Evolutionary conservation across 2,329 filamentous ascomycete genomes (phyloP).

Genomic region (Verticillium alfalfae): DNA sequence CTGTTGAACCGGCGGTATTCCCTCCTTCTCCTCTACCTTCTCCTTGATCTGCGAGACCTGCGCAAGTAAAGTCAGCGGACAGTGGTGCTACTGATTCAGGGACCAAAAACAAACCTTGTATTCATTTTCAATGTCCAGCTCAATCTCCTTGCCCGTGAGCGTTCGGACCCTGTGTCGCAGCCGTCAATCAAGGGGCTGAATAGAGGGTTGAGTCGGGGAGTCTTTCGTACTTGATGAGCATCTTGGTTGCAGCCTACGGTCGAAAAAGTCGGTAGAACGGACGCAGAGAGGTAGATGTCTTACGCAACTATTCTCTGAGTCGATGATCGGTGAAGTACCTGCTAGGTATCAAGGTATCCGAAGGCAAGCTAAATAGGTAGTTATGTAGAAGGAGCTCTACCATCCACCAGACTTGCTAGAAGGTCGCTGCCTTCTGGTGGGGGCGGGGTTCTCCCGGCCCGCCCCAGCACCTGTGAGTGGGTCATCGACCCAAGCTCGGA

Average conservation of each 20-base stretch:
- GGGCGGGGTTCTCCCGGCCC: not conserved
- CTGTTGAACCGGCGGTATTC: conserved; percentile 95
- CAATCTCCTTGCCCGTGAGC: conserved; percentile 97
- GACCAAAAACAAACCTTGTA: conserved; percentile 64
- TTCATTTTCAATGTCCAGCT: conserved; percentile 90
- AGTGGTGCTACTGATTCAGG: not conserved
- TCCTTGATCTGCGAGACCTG: conserved; percentile 97
- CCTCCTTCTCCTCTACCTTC: conserved; percentile 98
- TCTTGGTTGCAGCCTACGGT: conserved; percentile 18
- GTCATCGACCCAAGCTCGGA: not conserved
- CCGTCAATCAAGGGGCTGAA: conserved; percentile 1
- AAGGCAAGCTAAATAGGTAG: too few species aligned
- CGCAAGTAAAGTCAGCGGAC: not conserved
- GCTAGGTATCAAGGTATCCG: too few species aligned
- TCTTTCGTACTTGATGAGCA: conserved; percentile 47
- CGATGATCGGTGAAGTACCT: not conserved
- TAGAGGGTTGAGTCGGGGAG: not conserved
- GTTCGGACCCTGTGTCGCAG: conserved; percentile 72
- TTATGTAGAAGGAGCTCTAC: too few species aligned
- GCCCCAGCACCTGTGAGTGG: not conserved
- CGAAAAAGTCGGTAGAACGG: not conserved
- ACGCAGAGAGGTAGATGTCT: too few species aligned
- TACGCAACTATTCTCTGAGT: too few species aligned
- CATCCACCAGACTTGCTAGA: too few species aligned
- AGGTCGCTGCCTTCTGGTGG: not conserved